Conservation (phyloP, 1,284 basidiomycete species). For the Termitomyces sp. region DNA sequence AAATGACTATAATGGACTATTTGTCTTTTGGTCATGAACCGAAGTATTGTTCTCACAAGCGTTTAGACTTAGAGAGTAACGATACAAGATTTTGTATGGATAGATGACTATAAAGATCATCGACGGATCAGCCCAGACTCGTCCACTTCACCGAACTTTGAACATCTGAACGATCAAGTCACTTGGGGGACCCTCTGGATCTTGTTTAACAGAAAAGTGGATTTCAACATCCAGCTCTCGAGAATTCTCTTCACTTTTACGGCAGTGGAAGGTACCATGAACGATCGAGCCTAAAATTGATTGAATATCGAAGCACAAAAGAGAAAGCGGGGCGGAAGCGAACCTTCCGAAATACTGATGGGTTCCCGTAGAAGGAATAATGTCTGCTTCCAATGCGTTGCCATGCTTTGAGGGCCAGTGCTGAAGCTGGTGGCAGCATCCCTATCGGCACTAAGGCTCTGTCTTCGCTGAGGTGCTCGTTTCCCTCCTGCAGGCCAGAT, state of each 20-base stretch:
- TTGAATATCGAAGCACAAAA: neutral
- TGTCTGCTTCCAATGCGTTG: conserved; percentile 99
- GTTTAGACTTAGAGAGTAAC: neutral
- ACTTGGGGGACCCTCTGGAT: conserved; percentile 26
- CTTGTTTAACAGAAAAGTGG: conserved; percentile 63
- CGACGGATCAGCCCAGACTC: neutral
- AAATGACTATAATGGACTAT: neutral
- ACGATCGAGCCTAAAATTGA: conserved; percentile 62
- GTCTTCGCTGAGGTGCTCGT: conserved; percentile 46
- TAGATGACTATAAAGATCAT: neutral
- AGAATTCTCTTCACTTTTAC: conserved; percentile 78
- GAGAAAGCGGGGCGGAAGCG: neutral
- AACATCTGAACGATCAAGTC: conserved; percentile 67
- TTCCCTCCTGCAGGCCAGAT: conserved; percentile 71
- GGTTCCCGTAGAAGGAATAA: conserved; percentile 84
- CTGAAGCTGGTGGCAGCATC: conserved; percentile 78
- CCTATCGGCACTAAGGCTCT: conserved; percentile 39
- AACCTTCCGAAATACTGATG: conserved; percentile 70
- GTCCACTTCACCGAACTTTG: conserved; percentile 53
- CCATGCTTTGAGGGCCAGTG: conserved; percentile 81
- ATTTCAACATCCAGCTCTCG: conserved; percentile 92
- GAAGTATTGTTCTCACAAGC: neutral
- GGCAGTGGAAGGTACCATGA: conserved; percentile 76
- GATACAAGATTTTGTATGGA: neutral
- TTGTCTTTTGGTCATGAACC: neutral